Conservation (phyloP, 176 grass and related monocot genomes). For the Aegilops bicornis region DNA sequence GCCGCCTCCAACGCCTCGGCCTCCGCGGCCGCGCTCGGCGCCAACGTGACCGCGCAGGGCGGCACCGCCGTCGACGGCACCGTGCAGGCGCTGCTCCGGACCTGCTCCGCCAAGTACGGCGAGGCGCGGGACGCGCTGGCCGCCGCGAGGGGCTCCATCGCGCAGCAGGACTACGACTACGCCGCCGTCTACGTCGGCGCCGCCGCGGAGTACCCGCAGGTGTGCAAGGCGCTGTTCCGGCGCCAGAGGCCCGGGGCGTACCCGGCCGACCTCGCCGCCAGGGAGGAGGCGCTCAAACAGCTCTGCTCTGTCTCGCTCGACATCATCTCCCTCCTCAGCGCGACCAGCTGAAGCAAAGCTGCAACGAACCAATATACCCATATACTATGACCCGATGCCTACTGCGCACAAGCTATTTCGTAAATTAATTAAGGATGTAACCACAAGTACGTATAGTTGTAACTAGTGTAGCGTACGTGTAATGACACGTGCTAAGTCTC, state of each 20-base stretch:
- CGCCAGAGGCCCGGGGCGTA: conserved; percentile 42
- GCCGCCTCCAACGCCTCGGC: conserved; percentile 61
- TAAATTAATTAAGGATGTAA: background rate
- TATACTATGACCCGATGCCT: background rate
- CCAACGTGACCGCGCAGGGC: conserved; percentile 23
- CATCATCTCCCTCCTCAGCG: conserved; percentile 63
- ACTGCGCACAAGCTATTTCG: background rate
- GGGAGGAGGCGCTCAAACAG: conserved; percentile 53
- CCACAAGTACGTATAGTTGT: background rate
- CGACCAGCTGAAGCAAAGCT: background rate
- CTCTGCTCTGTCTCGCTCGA: conserved; percentile 78
- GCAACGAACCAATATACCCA: background rate
- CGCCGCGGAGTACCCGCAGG: conserved; percentile 78
- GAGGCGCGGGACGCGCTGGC: conserved; percentile 54
- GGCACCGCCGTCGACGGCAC: background rate
- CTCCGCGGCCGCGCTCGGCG: conserved; percentile 43
- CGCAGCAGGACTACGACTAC: conserved; percentile 56
- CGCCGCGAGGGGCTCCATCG: conserved; percentile 43
- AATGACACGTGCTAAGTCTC: conserved; percentile 36
- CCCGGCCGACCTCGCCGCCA: conserved; percentile 50
- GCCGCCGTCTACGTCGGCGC: conserved; percentile 78
- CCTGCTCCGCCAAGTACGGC: conserved; percentile 64
- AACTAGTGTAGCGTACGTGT: conserved; percentile 21
- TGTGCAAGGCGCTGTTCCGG: conserved; percentile 67
- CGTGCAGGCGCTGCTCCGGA: conserved; percentile 40